phyloP scores from a whole-genome alignment of 176 grass and related monocot genomes.

The Zoysia japonica region DNA sequence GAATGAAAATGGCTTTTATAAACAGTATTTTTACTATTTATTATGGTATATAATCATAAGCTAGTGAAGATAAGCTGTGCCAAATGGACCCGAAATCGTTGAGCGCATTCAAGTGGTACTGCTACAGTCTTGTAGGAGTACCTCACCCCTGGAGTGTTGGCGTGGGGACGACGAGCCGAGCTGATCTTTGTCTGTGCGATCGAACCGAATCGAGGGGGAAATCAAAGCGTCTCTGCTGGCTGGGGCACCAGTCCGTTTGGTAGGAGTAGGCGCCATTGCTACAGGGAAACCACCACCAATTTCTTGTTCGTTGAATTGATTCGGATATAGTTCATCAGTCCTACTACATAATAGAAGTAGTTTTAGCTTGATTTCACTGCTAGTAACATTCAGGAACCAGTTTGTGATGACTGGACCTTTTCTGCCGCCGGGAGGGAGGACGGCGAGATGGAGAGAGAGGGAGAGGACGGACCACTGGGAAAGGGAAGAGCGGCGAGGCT shows the following conservation, averaged over 20 bases:
- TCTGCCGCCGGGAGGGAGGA: not conserved
- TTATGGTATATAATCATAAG: too few relatives aligned
- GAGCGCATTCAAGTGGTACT: slow-evolving; percentile 25
- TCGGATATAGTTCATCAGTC: too few relatives aligned
- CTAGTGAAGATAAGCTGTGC: too few relatives aligned
- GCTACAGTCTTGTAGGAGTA: too few relatives aligned
- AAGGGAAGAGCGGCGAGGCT: not conserved
- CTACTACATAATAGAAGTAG: too few relatives aligned
- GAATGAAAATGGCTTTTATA: too few relatives aligned
- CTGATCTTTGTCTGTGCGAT: not conserved
- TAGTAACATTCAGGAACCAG: not conserved
- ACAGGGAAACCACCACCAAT: not conserved
- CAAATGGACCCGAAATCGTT: not conserved
- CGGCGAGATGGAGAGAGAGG: not conserved
- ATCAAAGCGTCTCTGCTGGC: not conserved
- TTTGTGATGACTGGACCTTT: slow-evolving; percentile 33
- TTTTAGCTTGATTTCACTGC: too few relatives aligned
- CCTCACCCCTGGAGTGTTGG: too few relatives aligned
- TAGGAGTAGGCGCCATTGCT: not conserved
- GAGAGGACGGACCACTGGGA: slow-evolving; percentile 14
- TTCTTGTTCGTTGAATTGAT: not conserved
- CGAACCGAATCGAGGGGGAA: not conserved
- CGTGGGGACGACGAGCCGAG: slow-evolving; percentile 22
- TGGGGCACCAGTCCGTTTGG: not conserved
- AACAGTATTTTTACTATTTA: too few relatives aligned